Conservation (phyloP, 768 basidiomycete genomes). For the Amylocystis lapponica region DNA sequence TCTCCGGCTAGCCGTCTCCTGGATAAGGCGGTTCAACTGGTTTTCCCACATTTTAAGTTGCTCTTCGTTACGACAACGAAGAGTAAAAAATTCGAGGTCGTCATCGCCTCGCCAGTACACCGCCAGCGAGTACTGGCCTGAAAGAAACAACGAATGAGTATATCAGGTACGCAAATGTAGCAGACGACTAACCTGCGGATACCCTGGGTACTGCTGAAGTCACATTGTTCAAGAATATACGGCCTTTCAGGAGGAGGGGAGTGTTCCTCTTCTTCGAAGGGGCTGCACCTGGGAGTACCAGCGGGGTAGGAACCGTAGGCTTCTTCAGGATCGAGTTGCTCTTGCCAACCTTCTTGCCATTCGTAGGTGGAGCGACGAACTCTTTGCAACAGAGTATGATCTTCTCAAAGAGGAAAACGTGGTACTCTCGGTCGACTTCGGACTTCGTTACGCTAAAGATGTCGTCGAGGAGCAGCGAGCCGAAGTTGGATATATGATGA, state of each 20-base stretch:
- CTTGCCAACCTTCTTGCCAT: slow-evolving; percentile 69
- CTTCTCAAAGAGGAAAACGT: slow-evolving; percentile 97
- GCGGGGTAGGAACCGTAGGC: slow-evolving; percentile 46
- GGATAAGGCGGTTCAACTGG: slow-evolving; percentile 83
- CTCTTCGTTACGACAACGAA: slow-evolving; percentile 90
- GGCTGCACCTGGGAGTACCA: slow-evolving; percentile 41
- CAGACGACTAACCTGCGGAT: slow-evolving; percentile 50
- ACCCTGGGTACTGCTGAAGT: slow-evolving; percentile 71
- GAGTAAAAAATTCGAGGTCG: slow-evolving; percentile 88
- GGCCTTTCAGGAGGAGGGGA: slow-evolving; percentile 85
- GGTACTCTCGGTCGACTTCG: slow-evolving; percentile 95
- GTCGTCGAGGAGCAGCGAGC: slow-evolving; percentile 90
- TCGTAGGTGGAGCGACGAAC: slow-evolving; percentile 50
- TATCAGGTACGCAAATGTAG: slow-evolving; percentile 5
- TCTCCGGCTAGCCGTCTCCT: slow-evolving; percentile 64
- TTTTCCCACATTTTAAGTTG: slow-evolving; percentile 91
- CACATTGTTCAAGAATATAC: slow-evolving; percentile 96
- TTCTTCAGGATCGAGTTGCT: slow-evolving; percentile 89
- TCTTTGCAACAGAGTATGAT: slow-evolving; percentile 99
- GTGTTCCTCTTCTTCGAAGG: slow-evolving; percentile 71
- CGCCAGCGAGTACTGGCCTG: slow-evolving; percentile 70
- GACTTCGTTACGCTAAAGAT: slow-evolving; percentile 94
- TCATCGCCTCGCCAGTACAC: slow-evolving; percentile 96
- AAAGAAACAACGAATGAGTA: slow-evolving; percentile 1
- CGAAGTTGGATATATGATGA: slow-evolving; percentile 91